Evolutionary conservation across 2,329 filamentous ascomycete genomes (phyloP), one percentile per base, ranked within the genome.

Genomic region (Hymenoscyphus occultus): DNA sequence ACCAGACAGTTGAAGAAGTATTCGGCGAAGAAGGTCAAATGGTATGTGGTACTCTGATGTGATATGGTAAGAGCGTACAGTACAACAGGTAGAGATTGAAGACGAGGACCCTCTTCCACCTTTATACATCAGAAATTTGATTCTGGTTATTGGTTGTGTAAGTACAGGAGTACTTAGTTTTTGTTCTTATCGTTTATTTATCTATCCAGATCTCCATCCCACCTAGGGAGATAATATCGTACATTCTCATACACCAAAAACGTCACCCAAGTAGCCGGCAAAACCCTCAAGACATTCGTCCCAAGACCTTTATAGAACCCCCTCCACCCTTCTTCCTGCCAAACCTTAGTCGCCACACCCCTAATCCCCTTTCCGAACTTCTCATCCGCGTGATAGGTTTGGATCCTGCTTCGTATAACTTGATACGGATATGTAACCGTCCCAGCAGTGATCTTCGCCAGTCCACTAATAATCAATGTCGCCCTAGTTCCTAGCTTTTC

Each of bases 241-340:
- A 90, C 89, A 77, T 98, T 98, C 81, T 99, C 95, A 78, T 98
- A 98, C 31, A 98, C 93, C 72, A 99, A 78, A 76, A 99, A 98
- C 1, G 94, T 98, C 62, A 97, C 92, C 86, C 95, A 96, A 3
- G 95, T 98, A 39, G 93, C 93, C 3, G 95, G 95, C 77, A 99
- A 82, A 35, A 98, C 95, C 67, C 95, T 86, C 61, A 97, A 81
- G n/a, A 97, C 84, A 70, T 94, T 96, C 0, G 94, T 93, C 51
- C 92, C 87, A 64, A 98, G 80, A 1, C 95, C 95, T 70, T 93
- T 92, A 78, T 98, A 99, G 78, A 97, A 98, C 0, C 94, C 94
- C 10, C 84, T 80, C 39, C 90, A 66, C 0, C 95, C 93, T 74
- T 97, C 93, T 70, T 91, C 89, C 62, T 74, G 79, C 87, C 91